Evolutionary conservation across 2,329 filamentous ascomycete genomes (phyloP).

Genomic region (Nothopassalora personata): DNA sequence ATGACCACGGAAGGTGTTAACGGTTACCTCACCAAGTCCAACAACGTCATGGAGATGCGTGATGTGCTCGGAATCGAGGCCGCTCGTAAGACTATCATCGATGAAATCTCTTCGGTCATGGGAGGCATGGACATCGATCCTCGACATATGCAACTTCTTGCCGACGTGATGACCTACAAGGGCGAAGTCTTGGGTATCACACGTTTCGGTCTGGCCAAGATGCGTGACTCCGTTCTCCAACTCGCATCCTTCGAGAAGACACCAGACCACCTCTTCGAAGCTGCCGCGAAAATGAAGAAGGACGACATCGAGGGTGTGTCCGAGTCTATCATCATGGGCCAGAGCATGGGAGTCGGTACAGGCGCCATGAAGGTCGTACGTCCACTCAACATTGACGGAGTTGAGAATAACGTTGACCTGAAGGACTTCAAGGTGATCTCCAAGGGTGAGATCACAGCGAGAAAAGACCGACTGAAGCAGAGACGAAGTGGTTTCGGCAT

Average conservation of each 20-base stretch:
- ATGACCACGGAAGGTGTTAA: constrained; percentile 92
- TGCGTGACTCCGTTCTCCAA: constrained; percentile 89
- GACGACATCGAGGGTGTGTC: constrained; percentile 90
- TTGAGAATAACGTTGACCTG: constrained; percentile 43
- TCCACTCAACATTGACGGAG: constrained; percentile 57
- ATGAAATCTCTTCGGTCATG: constrained; percentile 87
- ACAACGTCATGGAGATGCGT: constrained; percentile 83
- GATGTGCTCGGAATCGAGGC: constrained; percentile 93
- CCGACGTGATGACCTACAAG: constrained; percentile 99
- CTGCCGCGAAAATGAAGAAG: constrained; percentile 83
- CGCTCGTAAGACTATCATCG: constrained; percentile 79
- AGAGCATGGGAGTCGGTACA: constrained; percentile 86
- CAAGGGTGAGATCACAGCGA: constrained; percentile 9
- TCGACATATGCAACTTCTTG: constrained; percentile 93
- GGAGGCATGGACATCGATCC: constrained; percentile 91
- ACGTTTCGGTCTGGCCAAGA: constrained; percentile 91
- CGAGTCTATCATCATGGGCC: constrained; percentile 98
- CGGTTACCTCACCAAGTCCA: constrained; percentile 67
- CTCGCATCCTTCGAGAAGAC: constrained; percentile 97
- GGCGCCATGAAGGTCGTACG: constrained; percentile 87
- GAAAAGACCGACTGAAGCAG: constrained; percentile 19
- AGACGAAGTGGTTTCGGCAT: constrained; percentile 8
- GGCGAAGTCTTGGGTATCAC: constrained; percentile 96
- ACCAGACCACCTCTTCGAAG: constrained; percentile 93
- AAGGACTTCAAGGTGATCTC: constrained; percentile 16